Evolutionary conservation across 768 basidiomycete species (phyloP).

Genomic region (Tephrocybe sp.): DNA sequence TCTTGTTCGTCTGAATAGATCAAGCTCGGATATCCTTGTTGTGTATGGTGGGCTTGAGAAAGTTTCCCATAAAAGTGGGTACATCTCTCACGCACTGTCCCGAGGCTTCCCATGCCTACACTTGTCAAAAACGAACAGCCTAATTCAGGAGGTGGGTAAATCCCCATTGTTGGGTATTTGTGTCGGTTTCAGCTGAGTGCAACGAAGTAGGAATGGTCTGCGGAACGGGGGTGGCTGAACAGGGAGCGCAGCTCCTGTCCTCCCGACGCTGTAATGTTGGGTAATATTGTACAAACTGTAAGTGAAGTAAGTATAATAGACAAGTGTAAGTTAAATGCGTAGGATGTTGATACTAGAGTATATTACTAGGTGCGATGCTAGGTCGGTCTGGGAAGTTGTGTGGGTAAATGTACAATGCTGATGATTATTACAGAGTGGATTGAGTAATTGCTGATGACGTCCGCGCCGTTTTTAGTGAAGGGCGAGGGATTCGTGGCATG

Average conservation of each 20-base stretch:
- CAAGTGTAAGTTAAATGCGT: conserved; percentile 11
- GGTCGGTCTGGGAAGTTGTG: conserved; percentile 4
- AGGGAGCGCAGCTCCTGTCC: conserved; percentile 1
- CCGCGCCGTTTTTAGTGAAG: conserved; percentile 8
- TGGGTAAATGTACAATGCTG: conserved; percentile 15
- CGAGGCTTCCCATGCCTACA: conserved; percentile 15
- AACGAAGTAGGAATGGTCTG: conserved; percentile 1
- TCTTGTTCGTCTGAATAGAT: conserved; percentile 10
- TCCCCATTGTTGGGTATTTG: conserved; percentile 5
- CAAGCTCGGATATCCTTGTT: conserved; percentile 16
- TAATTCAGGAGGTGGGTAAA: conserved; percentile 8
- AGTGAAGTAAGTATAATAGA: conserved; percentile 11
- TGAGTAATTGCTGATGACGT: conserved; percentile 14
- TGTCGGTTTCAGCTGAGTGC: conserved; percentile 12
- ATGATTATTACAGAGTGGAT: conserved; percentile 20
- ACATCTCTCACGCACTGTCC: conserved; percentile 15
- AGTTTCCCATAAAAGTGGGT: conserved; percentile 12
- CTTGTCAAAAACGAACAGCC: conserved; percentile 9
- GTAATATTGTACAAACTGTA: conserved; percentile 2
- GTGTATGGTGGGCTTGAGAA: conserved; percentile 14
- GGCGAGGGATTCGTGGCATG: conserved; percentile 7
- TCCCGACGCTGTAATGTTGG: background rate
- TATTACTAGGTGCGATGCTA: too few relatives aligned
- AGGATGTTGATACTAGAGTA: too few relatives aligned
- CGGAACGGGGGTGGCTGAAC: background rate